Percentiles rank a stretch among this genome's conserved stretches.
Conservation (phyloP, 2,329 filamentous ascomycete species). For the Ophiostoma ulmi region DNA sequence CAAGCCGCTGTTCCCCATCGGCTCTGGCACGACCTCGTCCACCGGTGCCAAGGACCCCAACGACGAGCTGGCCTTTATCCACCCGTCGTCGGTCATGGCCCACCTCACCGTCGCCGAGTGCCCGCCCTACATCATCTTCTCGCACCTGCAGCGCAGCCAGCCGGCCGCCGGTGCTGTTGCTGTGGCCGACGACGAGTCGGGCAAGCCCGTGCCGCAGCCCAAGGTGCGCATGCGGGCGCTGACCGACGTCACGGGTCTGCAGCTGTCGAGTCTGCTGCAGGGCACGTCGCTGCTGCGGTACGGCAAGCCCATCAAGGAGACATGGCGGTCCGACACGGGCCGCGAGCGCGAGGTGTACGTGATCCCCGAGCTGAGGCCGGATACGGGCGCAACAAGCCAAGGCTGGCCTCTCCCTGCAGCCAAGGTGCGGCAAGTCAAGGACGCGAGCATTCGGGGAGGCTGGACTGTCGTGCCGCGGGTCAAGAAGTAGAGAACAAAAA, state of each 20-base stretch:
- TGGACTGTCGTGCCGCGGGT: constrained; percentile 59
- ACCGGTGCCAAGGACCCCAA: constrained; percentile 35
- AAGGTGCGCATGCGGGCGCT: constrained; percentile 86
- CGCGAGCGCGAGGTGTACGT: constrained; percentile 72
- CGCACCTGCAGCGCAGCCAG: constrained; percentile 64
- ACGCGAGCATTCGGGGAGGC: constrained; percentile 53
- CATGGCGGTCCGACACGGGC: constrained; percentile 42
- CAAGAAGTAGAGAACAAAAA: not conserved
- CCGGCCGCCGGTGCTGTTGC: constrained; percentile 36
- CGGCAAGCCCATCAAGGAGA: constrained; percentile 87
- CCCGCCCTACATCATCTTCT: constrained; percentile 83
- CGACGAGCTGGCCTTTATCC: constrained; percentile 74
- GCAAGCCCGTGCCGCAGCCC: constrained; percentile 42
- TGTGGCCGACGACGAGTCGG: not conserved
- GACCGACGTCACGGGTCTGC: constrained; percentile 68
- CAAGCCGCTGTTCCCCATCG: constrained; percentile 70
- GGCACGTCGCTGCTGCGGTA: constrained; percentile 79
- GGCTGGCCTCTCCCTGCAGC: constrained; percentile 84
- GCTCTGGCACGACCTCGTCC: constrained; percentile 33
- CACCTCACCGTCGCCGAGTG: constrained; percentile 65
- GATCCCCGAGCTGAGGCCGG: constrained; percentile 68
- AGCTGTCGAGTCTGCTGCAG: constrained; percentile 73
- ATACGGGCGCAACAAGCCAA: constrained; percentile 56
- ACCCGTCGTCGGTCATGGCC: constrained; percentile 77
- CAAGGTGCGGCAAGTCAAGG: constrained; percentile 75